Percentiles rank a stretch among this genome's conserved stretches.
Conservation (phyloP, 805 yeast species). For the Tetrapisispora fleetii region DNA sequence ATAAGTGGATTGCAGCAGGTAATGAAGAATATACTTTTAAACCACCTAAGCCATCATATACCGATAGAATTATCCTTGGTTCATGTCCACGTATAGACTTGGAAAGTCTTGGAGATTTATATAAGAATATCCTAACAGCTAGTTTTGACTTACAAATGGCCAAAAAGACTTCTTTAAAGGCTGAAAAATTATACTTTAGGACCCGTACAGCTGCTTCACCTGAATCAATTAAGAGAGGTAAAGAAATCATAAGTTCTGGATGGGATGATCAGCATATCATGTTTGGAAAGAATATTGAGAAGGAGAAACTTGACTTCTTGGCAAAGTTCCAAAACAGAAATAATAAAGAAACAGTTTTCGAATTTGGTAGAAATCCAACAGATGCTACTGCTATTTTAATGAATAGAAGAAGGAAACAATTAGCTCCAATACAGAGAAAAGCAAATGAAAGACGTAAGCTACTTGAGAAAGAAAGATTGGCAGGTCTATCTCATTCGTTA, state of each 20-base stretch:
- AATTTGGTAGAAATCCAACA: constrained; percentile 59
- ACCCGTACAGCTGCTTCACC: constrained; percentile 80
- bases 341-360: constrained; percentile 87
- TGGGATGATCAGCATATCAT: constrained; percentile 86
- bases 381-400: constrained; percentile 70
- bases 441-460: constrained; percentile 62
- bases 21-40: constrained; percentile 29
- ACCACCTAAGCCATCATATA: constrained; percentile 58
- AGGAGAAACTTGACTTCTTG: constrained; percentile 62
- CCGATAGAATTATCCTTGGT: constrained; percentile 74
- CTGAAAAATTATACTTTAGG: constrained; percentile 77
- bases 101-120: constrained; percentile 66
- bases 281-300: constrained; percentile 67
- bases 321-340: constrained; percentile 59
- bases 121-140: constrained; percentile 46
- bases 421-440: constrained; percentile 77
- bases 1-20: constrained; percentile 34
- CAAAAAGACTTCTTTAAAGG: constrained; percentile 68
- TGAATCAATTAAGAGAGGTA: constrained; percentile 78
- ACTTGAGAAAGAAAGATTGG: constrained; percentile 60
- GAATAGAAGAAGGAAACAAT: constrained; percentile 76
- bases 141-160: constrained; percentile 60
- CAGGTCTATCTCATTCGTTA: constrained; percentile 62
- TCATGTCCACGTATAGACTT: constrained; percentile 62
- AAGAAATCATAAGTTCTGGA: constrained; percentile 60